These are phyloP conservation scores for Podochytrium sp. DNA, from an alignment of 192 early-diverging fungal genomes.

Conservation along the genomic window DNA sequence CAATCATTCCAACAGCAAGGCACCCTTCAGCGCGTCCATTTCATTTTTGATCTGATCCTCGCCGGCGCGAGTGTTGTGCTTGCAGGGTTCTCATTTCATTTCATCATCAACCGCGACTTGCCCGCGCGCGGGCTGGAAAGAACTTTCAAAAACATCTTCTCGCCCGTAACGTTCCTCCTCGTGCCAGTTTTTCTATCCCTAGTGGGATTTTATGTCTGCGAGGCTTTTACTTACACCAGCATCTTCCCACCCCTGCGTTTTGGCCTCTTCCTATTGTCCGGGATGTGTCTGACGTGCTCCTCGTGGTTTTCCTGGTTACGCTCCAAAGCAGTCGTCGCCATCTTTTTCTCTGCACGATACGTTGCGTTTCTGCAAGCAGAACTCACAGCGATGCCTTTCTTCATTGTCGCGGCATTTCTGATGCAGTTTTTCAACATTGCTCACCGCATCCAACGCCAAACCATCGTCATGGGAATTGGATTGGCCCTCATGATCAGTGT, in stretches of 20 bases:
- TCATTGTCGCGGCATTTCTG: not conserved
- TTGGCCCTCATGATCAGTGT: not conserved
- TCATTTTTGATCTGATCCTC: not conserved
- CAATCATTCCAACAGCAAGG: no score
- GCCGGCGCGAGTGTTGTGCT: not conserved
- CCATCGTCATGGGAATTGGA: not conserved
- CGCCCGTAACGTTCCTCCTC: not conserved
- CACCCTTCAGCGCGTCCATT: no score
- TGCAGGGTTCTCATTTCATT: not conserved
- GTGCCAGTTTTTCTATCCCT: not conserved
- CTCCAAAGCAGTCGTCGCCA: not conserved
- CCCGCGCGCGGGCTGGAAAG: not conserved
- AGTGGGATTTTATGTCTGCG: not conserved
- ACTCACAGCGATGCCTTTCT: not conserved
- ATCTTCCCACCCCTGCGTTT: not conserved
- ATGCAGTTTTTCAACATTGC: not conserved
- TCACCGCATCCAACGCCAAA: not conserved
- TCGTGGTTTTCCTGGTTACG: not conserved
- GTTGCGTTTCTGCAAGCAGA: not conserved
- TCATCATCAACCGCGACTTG: not conserved
- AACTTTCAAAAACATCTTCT: not conserved
- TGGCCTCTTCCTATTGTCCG: not conserved
- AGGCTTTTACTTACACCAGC: not conserved
- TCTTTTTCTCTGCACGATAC: not conserved
- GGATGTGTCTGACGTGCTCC: not conserved